Evolutionary conservation across 768 basidiomycete genomes (phyloP).

Genomic region (Postia placenta): DNA sequence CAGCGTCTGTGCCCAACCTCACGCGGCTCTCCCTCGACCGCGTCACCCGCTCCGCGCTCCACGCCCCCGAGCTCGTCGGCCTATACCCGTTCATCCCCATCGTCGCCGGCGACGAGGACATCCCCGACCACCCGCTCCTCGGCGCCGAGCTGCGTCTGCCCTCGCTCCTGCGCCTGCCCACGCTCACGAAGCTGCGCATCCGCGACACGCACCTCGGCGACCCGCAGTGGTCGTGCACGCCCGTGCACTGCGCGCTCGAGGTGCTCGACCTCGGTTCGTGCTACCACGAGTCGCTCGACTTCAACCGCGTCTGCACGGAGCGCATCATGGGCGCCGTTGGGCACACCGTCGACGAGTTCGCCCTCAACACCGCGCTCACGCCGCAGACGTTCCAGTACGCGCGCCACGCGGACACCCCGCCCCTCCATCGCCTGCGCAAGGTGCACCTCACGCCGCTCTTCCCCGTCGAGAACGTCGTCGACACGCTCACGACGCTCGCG

Average conservation of each 20-base stretch:
- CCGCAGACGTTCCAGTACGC: constrained; percentile 33
- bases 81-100: constrained; percentile 53
- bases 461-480: constrained; percentile 53
- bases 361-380: constrained; percentile 39
- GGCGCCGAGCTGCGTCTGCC: constrained; percentile 58
- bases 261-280: constrained; percentile 51
- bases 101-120: constrained; percentile 56
- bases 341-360: constrained; percentile 47
- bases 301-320: constrained; percentile 50
- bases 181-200: constrained; percentile 56
- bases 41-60: constrained; percentile 60
- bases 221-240: constrained; percentile 46
- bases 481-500: constrained; percentile 52
- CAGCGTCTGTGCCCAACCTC: constrained; percentile 50
- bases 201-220: constrained; percentile 70
- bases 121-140: constrained; percentile 42
- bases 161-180: constrained; percentile 56
- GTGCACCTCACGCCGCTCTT: constrained; percentile 58
- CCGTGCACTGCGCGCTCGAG: constrained; percentile 45
- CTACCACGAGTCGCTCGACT: constrained; percentile 45
- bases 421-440: constrained; percentile 44
- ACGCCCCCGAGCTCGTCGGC: constrained; percentile 53
- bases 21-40: constrained; percentile 52
- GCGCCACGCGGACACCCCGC: constrained; percentile 33
- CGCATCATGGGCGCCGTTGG: constrained; percentile 58